Conservation (phyloP, 202 grass and related monocot genomes). For the Dendrocalamus latiflorus region DNA sequence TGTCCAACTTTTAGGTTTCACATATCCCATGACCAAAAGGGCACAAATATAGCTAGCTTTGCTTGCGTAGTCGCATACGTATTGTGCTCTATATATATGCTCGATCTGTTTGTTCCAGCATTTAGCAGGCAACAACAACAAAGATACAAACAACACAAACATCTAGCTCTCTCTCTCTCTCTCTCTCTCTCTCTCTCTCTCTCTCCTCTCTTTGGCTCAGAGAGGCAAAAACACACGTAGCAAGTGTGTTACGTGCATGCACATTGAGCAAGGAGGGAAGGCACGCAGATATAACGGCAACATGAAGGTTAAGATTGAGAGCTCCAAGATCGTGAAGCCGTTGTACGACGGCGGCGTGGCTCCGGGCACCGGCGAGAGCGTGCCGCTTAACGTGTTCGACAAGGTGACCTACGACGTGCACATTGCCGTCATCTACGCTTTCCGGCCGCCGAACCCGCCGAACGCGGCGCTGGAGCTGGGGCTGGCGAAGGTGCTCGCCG, state of each 20-base stretch:
- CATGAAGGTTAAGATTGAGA: conserved; percentile 53
- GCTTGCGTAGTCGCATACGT: neutral
- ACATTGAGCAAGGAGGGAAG: neutral
- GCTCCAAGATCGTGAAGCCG: conserved; percentile 54
- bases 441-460: conserved; percentile 48
- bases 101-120: neutral
- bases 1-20: neutral
- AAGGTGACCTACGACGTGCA: conserved; percentile 47
- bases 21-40: neutral
- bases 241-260: neutral
- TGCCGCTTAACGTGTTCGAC: conserved; percentile 57
- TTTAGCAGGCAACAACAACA: neutral
- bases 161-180: neutral
- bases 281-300: neutral
- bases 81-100: neutral
- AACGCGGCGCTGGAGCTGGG: conserved; percentile 41
- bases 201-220: too few species aligned
- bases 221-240: too few species aligned
- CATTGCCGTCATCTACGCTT: conserved; percentile 61
- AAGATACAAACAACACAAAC: neutral
- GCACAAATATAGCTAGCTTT: neutral
- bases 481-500: conserved; percentile 36
- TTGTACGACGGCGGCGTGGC: neutral
- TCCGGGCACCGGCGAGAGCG: neutral
- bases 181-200: too few species aligned